Conservation (phyloP, 2,329 filamentous ascomycete species). For the Thermothelomyces thermophilus region DNA sequence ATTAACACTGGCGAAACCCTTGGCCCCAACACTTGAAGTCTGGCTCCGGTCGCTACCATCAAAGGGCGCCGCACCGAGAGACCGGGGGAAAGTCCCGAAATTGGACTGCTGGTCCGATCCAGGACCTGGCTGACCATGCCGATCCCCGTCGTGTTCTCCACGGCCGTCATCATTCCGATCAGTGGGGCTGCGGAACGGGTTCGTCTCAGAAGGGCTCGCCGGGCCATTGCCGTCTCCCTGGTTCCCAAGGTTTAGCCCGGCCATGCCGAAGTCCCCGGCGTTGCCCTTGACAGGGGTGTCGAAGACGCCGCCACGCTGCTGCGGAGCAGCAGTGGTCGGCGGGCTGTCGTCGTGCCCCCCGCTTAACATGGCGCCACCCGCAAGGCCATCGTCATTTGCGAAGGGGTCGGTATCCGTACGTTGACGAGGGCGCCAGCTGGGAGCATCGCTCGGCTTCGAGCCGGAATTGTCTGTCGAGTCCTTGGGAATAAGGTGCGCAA, state of each 20-base stretch:
- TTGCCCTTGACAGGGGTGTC: slow-evolving; percentile 51
- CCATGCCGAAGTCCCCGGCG: slow-evolving; percentile 56
- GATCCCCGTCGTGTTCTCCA: slow-evolving; percentile 47
- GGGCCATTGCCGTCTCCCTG: slow-evolving; percentile 62
- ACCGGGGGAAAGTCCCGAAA: slow-evolving; percentile 51
- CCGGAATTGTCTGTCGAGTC: slow-evolving; percentile 61
- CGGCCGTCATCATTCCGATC: slow-evolving; percentile 52
- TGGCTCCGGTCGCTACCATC: slow-evolving; percentile 85
- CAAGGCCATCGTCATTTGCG: slow-evolving; percentile 49
- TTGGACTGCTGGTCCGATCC: slow-evolving; percentile 39
- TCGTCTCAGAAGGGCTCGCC: slow-evolving; percentile 88
- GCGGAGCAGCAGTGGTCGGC: slow-evolving; percentile 30
- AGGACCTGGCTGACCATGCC: slow-evolving; percentile 37
- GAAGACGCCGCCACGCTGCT: slow-evolving; percentile 36
- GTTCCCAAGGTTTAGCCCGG: slow-evolving; percentile 49
- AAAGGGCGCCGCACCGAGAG: slow-evolving; percentile 45
- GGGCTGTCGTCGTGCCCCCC: slow-evolving; percentile 65
- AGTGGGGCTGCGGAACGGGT: slow-evolving; percentile 89
- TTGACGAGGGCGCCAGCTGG: slow-evolving; percentile 51
- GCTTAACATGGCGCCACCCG: slow-evolving; percentile 66
- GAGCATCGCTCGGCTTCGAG: slow-evolving; percentile 45
- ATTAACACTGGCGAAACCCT: slow-evolving; percentile 60
- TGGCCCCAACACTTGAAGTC: slow-evolving; percentile 79
- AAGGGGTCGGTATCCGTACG: slow-evolving; percentile 72
- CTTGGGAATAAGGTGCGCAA: slow-evolving; percentile 79